A percentile compares a stretch with the other conserved stretches of the same genome.
These are phyloP conservation scores for Solanum ossicruentum DNA, from an alignment of 257 asterid species.

Conservation along the genomic window DNA sequence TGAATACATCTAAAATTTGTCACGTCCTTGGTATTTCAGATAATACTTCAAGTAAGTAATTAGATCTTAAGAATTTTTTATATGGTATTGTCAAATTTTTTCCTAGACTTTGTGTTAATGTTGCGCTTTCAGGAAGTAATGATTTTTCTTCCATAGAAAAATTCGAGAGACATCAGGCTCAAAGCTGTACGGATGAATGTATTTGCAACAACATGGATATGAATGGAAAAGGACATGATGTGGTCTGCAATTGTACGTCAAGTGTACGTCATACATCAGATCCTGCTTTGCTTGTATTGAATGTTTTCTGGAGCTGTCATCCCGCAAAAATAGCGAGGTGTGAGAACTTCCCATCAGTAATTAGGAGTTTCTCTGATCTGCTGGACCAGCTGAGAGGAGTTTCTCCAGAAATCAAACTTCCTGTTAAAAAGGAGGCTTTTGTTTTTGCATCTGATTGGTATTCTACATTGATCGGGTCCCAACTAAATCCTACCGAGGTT, in stretches of 20 bases:
- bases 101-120: not conserved
- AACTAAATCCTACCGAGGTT: not conserved
- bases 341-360: not conserved
- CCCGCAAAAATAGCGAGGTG: not conserved
- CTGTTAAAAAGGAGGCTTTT: not conserved
- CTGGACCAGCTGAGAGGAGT: slow-evolving; percentile 1
- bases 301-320: not conserved
- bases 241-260: not conserved
- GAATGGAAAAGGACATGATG: not conserved
- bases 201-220: not conserved
- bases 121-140: not conserved
- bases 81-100: not conserved
- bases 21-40: not conserved
- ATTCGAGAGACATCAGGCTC: not conserved
- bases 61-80: not conserved
- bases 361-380: not conserved
- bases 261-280: not conserved
- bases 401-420: not conserved
- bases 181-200: not conserved
- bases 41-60: slow-evolving; percentile 2
- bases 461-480: not conserved
- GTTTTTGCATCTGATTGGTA: not conserved
- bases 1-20: slow-evolving; percentile 26
- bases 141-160: not conserved
- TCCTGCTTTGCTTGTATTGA: not conserved